phyloP scores from a whole-genome alignment of 2,329 filamentous ascomycete genomes.

The Botrytis pseudocinerea region DNA sequence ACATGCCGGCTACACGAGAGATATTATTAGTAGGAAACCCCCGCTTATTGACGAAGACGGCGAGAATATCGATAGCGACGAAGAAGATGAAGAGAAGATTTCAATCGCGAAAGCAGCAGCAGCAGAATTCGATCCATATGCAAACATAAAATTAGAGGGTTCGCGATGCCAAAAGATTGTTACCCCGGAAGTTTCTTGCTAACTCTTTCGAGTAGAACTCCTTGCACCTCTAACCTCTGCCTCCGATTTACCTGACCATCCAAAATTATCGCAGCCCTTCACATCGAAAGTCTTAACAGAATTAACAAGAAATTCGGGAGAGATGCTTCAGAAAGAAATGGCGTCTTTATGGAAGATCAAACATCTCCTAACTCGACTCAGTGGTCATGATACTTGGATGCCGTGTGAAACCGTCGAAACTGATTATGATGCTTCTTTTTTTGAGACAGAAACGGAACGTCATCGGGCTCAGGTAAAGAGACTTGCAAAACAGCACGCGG shows the following conservation, averaged over 20 bases:
- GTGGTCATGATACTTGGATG: constrained; percentile 72
- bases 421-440: constrained; percentile 57
- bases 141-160: constrained; percentile 71
- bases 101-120: constrained; percentile 58
- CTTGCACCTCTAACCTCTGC: constrained; percentile 74
- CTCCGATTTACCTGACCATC: constrained; percentile 72
- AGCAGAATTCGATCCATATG: constrained; percentile 74
- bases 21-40: constrained; percentile 74
- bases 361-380: constrained; percentile 68
- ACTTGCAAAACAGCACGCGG: constrained; percentile 32
- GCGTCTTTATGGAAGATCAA: constrained; percentile 72
- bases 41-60: constrained; percentile 74
- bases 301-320: constrained; percentile 66
- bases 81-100: constrained; percentile 63
- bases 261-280: constrained; percentile 73
- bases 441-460: constrained; percentile 38
- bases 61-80: constrained; percentile 72
- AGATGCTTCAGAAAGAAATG: constrained; percentile 75
- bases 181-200: constrained; percentile 22
- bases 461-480: constrained; percentile 31
- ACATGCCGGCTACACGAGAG: constrained; percentile 70
- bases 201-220: constrained; percentile 54
- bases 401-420: constrained; percentile 60
- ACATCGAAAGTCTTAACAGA: constrained; percentile 71
- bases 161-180: constrained; percentile 39